Evolutionary conservation across 306 rosid species (phyloP).

Genomic region (Prunus dulcis): DNA sequence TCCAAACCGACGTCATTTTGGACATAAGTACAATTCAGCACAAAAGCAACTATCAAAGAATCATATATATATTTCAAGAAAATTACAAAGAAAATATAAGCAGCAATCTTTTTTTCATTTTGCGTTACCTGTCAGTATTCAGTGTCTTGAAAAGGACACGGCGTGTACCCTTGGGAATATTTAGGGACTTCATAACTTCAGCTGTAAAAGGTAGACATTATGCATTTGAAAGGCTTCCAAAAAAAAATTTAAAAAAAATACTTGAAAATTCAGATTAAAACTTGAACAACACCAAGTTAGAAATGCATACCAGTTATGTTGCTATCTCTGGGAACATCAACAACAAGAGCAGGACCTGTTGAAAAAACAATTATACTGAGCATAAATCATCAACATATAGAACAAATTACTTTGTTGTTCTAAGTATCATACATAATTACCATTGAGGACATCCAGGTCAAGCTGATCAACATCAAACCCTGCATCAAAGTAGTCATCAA

Average conservation of each 20-base stretch:
- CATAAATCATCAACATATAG: neutral
- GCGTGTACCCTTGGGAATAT: conserved; percentile 30
- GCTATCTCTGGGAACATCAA: conserved; percentile 64
- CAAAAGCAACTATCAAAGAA: neutral
- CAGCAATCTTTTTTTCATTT: neutral
- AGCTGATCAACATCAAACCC: conserved; percentile 72
- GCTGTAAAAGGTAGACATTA: conserved; percentile 15
- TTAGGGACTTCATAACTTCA: conserved; percentile 31
- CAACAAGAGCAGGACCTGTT: conserved; percentile 58
- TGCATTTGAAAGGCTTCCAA: no score
- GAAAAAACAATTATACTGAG: conserved; percentile 12
- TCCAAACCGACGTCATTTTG: neutral
- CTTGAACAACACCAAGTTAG: neutral
- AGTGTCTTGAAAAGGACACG: conserved; percentile 31
- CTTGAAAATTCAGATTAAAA: neutral
- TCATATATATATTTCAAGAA: no score
- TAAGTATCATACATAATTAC: conserved; percentile 19
- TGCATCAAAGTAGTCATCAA: conserved; percentile 57
- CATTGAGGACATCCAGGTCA: conserved; percentile 65
- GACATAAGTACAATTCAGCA: neutral
- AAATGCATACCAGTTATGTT: conserved; percentile 63
- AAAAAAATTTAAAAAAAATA: fast-evolving
- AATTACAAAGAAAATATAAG: neutral
- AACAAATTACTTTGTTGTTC: no score
- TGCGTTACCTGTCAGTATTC: conserved; percentile 24